Conservation (phyloP, 352 stramenopile genomes). For the Phytophthora pistaciae region DNA sequence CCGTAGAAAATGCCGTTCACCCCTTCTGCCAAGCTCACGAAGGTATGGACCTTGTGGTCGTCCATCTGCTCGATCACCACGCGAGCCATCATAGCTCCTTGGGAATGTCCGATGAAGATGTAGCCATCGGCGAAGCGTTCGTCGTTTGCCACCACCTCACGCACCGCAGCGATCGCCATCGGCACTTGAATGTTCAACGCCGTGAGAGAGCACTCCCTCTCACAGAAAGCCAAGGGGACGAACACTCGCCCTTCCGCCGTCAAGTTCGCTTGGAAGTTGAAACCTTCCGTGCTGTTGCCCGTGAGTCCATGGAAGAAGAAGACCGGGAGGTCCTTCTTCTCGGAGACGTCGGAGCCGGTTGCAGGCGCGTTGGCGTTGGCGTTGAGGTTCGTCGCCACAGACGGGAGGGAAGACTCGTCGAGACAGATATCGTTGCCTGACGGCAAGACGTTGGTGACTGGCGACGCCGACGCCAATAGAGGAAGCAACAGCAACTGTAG, state of each 20-base stretch:
- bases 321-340: slow-evolving; percentile 37
- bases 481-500: slow-evolving; percentile 13
- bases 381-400: slow-evolving; percentile 16
- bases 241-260: slow-evolving; percentile 38
- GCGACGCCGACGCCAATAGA: slow-evolving; percentile 1
- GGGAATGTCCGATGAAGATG: slow-evolving; percentile 59
- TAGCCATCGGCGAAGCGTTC: slow-evolving; percentile 42
- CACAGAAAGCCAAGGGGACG: slow-evolving; percentile 50
- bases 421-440: slow-evolving; percentile 25
- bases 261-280: slow-evolving; percentile 41
- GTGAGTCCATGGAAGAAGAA: slow-evolving; percentile 65
- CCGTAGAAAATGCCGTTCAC: slow-evolving; percentile 65
- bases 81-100: slow-evolving; percentile 52
- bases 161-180: slow-evolving; percentile 51
- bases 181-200: slow-evolving; percentile 43
- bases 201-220: slow-evolving; percentile 36
- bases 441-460: neutral
- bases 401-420: slow-evolving; percentile 19
- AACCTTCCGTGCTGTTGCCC: slow-evolving; percentile 27
- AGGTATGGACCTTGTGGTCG: slow-evolving; percentile 56
- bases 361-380: neutral
- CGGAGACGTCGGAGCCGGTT: neutral
- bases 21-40: slow-evolving; percentile 51
- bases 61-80: slow-evolving; percentile 67
- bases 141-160: slow-evolving; percentile 25